Evolutionary conservation across 2,329 filamentous ascomycete genomes (phyloP).

Genomic region (Pezicula rhizophila): DNA sequence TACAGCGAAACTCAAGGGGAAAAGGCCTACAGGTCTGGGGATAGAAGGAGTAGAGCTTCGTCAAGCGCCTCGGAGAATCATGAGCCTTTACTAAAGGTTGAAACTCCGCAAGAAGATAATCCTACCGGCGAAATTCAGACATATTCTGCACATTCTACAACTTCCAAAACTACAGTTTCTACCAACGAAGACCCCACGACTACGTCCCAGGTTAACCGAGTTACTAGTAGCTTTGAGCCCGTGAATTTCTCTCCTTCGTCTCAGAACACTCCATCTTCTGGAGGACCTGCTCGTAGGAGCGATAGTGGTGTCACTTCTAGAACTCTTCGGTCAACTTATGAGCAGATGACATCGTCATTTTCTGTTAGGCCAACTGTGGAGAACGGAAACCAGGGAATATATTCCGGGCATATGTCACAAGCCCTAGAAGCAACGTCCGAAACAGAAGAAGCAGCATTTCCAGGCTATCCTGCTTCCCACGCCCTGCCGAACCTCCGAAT

Average conservation of each 20-base stretch:
- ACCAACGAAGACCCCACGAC: slow-evolving; percentile 17
- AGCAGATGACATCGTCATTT: slow-evolving; percentile 5
- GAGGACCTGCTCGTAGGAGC: slow-evolving; percentile 4
- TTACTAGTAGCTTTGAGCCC: slow-evolving; percentile 17
- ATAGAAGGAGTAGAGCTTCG: slow-evolving; percentile 21
- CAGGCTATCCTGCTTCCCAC: slow-evolving; percentile 13
- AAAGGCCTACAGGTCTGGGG: slow-evolving; percentile 26
- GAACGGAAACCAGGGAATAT: not conserved
- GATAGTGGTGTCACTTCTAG: slow-evolving; percentile 14
- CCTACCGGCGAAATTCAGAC: slow-evolving; percentile 7
- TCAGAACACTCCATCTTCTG: not conserved
- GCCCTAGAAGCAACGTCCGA: slow-evolving; percentile 6
- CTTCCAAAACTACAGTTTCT: slow-evolving; percentile 15
- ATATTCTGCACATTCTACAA: slow-evolving; percentile 16
- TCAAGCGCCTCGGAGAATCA: slow-evolving; percentile 21
- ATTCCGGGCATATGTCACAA: not conserved
- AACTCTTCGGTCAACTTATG: slow-evolving; percentile 8
- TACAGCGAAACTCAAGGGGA: slow-evolving; percentile 41
- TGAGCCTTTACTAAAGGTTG: slow-evolving; percentile 14
- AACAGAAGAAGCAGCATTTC: slow-evolving; percentile 7
- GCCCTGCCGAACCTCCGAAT: slow-evolving; percentile 22
- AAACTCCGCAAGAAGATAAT: slow-evolving; percentile 5
- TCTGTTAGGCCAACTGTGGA: not conserved
- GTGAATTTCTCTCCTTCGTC: slow-evolving; percentile 15
- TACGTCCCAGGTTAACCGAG: slow-evolving; percentile 15